Evolutionary conservation across 768 basidiomycete genomes (phyloP).

Genomic region (Plicaturopsis crispa): DNA sequence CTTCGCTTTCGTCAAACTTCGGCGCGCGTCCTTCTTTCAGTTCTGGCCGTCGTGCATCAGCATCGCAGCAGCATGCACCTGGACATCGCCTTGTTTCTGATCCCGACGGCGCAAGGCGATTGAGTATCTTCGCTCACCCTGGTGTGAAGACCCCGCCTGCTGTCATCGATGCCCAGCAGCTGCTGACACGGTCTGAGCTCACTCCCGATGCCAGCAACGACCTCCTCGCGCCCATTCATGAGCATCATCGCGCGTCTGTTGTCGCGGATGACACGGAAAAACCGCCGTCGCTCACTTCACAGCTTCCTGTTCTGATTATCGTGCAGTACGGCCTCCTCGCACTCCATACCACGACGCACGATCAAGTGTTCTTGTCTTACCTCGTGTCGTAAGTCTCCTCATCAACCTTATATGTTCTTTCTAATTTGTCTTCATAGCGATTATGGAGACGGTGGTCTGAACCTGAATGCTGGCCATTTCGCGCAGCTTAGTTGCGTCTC

Average conservation of each 20-base stretch:
- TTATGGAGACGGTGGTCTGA: slow-evolving; percentile 82
- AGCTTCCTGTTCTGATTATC: slow-evolving; percentile 80
- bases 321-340: slow-evolving; percentile 87
- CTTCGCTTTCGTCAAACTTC: slow-evolving; percentile 7
- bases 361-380: slow-evolving; percentile 89
- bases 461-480: slow-evolving; percentile 86
- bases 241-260: slow-evolving; percentile 31
- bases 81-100: no score
- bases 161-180: slow-evolving; percentile 64
- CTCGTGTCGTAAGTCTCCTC: slow-evolving; percentile 67
- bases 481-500: slow-evolving; percentile 72
- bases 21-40: slow-evolving; percentile 17
- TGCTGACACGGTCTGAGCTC: slow-evolving; percentile 31
- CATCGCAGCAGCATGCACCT: slow-evolving; percentile 22
- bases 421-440: slow-evolving; percentile 37
- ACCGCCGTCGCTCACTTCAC: slow-evolving; percentile 58
- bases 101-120: slow-evolving; percentile 27
- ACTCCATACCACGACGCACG: slow-evolving; percentile 82
- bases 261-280: slow-evolving; percentile 34
- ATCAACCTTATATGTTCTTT: background rate
- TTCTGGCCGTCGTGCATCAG: slow-evolving; percentile 25
- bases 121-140: slow-evolving; percentile 72
- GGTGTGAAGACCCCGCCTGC: slow-evolving; percentile 77
- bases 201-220: slow-evolving; percentile 23
- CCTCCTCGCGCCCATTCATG: slow-evolving; percentile 43